A percentile compares a stretch with the other conserved stretches of the same genome.
phyloP scores from a whole-genome alignment of 345 rosid species.

The Kernera saxatilis region DNA sequence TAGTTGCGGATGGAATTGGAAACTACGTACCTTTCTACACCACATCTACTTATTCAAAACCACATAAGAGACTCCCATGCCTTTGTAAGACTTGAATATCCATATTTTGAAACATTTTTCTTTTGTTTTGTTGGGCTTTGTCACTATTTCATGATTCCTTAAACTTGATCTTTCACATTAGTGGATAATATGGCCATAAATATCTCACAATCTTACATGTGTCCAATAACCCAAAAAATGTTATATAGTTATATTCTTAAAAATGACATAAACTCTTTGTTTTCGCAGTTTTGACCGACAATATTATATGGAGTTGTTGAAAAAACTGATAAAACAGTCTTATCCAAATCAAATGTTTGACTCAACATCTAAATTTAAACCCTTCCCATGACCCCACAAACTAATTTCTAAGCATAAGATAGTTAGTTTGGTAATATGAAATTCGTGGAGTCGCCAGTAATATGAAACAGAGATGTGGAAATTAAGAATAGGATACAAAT shows the following conservation, averaged over 20 bases:
- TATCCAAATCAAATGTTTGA: background rate
- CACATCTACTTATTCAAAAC: too few relatives aligned
- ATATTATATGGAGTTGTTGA: background rate
- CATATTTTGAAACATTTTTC: too few relatives aligned
- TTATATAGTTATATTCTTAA: background rate
- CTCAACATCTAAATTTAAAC: background rate
- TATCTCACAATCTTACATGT: background rate
- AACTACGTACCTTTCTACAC: background rate
- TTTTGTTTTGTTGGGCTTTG: too few relatives aligned
- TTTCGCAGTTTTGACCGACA: background rate
- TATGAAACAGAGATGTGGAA: background rate
- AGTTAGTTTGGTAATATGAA: background rate
- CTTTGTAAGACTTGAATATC: too few relatives aligned
- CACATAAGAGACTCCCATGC: too few relatives aligned
- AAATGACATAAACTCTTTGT: background rate
- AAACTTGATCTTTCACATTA: background rate
- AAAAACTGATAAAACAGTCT: background rate
- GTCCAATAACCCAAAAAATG: background rate
- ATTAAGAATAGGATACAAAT: background rate
- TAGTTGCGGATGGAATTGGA: background rate
- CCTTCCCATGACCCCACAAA: background rate
- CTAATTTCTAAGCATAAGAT: background rate
- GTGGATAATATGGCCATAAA: background rate
- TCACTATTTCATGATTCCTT: background rate
- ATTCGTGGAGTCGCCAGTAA: background rate